A percentile compares a stretch with the other conserved stretches of the same genome.
These are phyloP conservation scores for Cytospora schulzeri DNA, from an alignment of 2,329 filamentous ascomycete genomes.

Conservation along the genomic window DNA sequence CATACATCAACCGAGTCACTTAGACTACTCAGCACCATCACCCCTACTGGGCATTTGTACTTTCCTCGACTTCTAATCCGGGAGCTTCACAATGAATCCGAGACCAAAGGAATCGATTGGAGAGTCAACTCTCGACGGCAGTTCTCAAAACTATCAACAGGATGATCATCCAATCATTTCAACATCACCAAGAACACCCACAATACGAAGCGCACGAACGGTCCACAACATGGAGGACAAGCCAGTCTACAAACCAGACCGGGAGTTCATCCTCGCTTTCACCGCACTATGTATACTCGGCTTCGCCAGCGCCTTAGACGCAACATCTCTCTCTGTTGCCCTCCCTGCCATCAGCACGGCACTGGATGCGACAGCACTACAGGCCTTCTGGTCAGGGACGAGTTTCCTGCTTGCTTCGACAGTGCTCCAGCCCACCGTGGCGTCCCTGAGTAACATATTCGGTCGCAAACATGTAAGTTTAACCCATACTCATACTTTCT, in stretches of 20 bases:
- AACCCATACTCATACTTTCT: no score
- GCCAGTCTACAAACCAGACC: constrained; percentile 37
- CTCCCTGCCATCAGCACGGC: constrained; percentile 56
- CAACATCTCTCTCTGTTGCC: constrained; percentile 66
- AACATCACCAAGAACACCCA: neutral
- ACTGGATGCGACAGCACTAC: constrained; percentile 54
- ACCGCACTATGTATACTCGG: constrained; percentile 55
- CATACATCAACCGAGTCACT: no score
- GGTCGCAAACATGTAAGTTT: constrained; percentile 37
- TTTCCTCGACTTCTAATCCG: no score
- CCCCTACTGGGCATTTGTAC: no score
- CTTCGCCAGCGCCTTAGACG: constrained; percentile 66
- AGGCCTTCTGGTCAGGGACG: constrained; percentile 73
- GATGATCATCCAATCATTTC: neutral
- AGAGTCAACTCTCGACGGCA: no score
- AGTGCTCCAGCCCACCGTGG: constrained; percentile 56
- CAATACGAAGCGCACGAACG: constrained; percentile 17
- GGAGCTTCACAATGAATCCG: no score
- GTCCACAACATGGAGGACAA: constrained; percentile 30
- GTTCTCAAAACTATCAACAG: neutral
- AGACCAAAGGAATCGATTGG: no score
- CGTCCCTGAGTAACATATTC: constrained; percentile 41
- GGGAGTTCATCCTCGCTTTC: constrained; percentile 51
- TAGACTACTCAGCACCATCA: no score
- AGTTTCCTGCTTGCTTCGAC: constrained; percentile 69